phyloP scores from a whole-genome alignment of 331 rosid species.

The Rosa hybrid region DNA sequence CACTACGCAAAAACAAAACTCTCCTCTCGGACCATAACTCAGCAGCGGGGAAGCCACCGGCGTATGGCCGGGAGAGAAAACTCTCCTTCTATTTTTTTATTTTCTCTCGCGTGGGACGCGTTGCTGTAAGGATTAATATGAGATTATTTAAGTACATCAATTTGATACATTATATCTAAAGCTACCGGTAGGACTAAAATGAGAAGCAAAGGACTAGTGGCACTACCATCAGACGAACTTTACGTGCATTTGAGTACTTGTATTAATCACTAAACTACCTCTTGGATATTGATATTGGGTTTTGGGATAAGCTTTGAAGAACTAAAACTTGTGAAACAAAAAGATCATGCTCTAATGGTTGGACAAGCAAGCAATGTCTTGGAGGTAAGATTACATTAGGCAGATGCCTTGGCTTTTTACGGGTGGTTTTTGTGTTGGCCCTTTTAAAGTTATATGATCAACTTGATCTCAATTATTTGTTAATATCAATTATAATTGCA shows the following conservation, averaged over 20 bases:
- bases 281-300: background rate
- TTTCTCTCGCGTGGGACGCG: no score
- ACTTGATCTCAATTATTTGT: background rate
- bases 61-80: no score
- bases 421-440: background rate
- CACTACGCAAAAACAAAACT: no score
- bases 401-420: background rate
- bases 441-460: background rate
- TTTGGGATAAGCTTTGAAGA: background rate
- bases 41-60: no score
- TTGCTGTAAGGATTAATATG: no score
- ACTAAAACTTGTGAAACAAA: background rate
- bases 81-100: no score
- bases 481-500: background rate
- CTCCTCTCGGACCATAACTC: no score
- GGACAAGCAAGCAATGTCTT: background rate
- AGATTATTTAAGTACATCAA: no score
- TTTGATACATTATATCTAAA: background rate
- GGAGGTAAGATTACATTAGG: background rate
- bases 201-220: background rate
- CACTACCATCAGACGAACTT: background rate
- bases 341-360: conserved; percentile 7
- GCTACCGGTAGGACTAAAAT: background rate
- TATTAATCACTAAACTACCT: background rate
- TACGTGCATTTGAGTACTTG: background rate